phyloP scores from a whole-genome alignment of 2,329 filamentous ascomycete species.

The Penicillium sp. region DNA sequence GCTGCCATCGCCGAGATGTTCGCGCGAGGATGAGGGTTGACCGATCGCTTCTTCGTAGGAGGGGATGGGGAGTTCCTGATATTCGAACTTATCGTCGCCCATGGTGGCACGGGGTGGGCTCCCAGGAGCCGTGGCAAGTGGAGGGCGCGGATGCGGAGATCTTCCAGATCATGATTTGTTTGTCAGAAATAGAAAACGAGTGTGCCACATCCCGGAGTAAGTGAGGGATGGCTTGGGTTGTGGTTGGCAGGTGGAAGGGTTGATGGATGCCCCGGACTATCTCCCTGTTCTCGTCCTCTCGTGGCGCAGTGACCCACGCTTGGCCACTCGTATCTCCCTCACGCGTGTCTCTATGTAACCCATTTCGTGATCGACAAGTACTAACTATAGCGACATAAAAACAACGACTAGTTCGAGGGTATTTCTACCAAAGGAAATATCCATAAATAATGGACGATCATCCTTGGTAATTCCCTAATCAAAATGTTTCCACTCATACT shows the following conservation, averaged over 20 bases:
- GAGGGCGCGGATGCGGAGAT: slow-evolving; percentile 28
- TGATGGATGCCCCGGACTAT: slow-evolving; percentile 1
- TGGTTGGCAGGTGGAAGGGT: background rate
- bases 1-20: slow-evolving; percentile 43
- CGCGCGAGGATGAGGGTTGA: slow-evolving; percentile 23
- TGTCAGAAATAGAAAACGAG: slow-evolving; percentile 27
- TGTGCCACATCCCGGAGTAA: slow-evolving; percentile 30
- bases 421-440: background rate
- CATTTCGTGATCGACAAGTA: background rate
- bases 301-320: slow-evolving; percentile 9
- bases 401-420: background rate
- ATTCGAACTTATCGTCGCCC: slow-evolving; percentile 57
- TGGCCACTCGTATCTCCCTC: background rate
- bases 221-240: background rate
- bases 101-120: slow-evolving; percentile 36
- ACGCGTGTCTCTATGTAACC: background rate
- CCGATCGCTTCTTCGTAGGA: slow-evolving; percentile 73
- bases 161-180: slow-evolving; percentile 42
- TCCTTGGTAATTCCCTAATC: background rate
- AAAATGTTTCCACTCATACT: background rate
- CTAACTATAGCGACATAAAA: background rate
- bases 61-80: slow-evolving; percentile 70
- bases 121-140: slow-evolving; percentile 33
- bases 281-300: background rate
- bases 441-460: background rate